Evolutionary conservation across 2,329 filamentous ascomycete genomes (phyloP), one percentile per base, ranked within the genome.

Genomic region (Phaeophleospora eucalypticola): DNA sequence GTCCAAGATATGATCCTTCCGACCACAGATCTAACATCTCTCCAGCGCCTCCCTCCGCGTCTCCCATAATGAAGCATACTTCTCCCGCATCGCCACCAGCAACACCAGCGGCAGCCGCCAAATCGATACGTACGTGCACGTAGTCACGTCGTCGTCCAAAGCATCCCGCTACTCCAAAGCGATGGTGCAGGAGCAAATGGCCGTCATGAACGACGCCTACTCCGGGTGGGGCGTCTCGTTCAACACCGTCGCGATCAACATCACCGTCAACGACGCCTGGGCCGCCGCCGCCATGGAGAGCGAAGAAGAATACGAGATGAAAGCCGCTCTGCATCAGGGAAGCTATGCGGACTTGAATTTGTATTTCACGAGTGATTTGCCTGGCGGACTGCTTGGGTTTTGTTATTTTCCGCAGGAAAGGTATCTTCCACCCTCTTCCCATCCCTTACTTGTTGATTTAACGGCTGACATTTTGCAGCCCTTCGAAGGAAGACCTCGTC

Each of bases 341-440:
- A 71, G 59, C 33, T 81, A 81, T 60, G 56, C 59, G 24, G 71
- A 72, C 1, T 68, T 81, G 17, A 81, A 81, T 61, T 66, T 81
- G 42, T 81, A 80, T 64, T 80, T 79, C 65, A 73, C 78, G 56
- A 76, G 73, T 20, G 68, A 78, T 48, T 67, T 80, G 7, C 49
- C 54, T 33, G 53, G 45, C 29, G 58, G 54, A 17, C 46, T 57
- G 3, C 44, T 60, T 10, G 57, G 59, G 36, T 60, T 55, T 49
- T 60, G 58, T 49, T 58, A 59, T 44, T 57, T 62, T 36, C 59
- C 59, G 18, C 20, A 7, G 6, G 24, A 29, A 6, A 29, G 24
- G 24, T 29, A 29, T n/a, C n/a, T n/a, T n/a, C n/a, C n/a, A n/a
- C n/a, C n/a, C n/a, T n/a, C n/a, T n/a, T n/a, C n/a, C n/a, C n/a